Percentiles rank a stretch among this genome's conserved stretches.
These are phyloP conservation scores for Blastomyces emzantsi DNA, from an alignment of 2,329 filamentous ascomycete species.

Conservation along the genomic window DNA sequence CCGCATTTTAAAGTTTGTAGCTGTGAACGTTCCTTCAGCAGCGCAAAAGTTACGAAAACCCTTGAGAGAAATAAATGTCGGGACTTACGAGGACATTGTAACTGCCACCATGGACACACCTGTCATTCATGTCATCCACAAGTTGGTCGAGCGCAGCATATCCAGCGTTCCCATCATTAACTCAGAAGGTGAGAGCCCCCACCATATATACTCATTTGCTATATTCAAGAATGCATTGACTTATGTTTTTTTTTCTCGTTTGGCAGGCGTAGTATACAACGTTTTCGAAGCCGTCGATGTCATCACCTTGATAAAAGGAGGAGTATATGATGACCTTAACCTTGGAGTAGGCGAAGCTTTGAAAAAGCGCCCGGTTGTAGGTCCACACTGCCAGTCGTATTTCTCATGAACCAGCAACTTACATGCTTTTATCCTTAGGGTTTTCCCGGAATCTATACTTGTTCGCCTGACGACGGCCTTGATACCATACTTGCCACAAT, in stretches of 20 bases:
- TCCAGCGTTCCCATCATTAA: slow-evolving; percentile 92
- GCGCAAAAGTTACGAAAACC: slow-evolving; percentile 84
- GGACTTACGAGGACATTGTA: slow-evolving; percentile 70
- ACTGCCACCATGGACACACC: slow-evolving; percentile 82
- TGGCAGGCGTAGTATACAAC: slow-evolving; percentile 64
- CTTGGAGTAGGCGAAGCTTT: slow-evolving; percentile 82
- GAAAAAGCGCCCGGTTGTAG: slow-evolving; percentile 67
- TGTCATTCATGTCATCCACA: slow-evolving; percentile 88
- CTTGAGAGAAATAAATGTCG: slow-evolving; percentile 71
- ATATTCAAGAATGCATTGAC: background rate
- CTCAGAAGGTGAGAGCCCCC: slow-evolving; percentile 40
- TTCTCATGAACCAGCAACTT: slow-evolving; percentile 2
- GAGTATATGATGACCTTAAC: slow-evolving; percentile 81
- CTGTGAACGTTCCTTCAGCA: slow-evolving; percentile 74
- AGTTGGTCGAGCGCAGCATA: slow-evolving; percentile 87
- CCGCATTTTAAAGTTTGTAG: slow-evolving; percentile 96
- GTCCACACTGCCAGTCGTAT: slow-evolving; percentile 18
- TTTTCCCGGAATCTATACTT: slow-evolving; percentile 95
- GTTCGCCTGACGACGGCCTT: slow-evolving; percentile 79
- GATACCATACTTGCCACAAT: slow-evolving; percentile 97
- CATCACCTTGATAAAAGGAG: slow-evolving; percentile 89
- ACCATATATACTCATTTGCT: background rate
- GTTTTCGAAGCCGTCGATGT: slow-evolving; percentile 98
- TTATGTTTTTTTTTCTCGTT: background rate
- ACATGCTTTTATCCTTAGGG: slow-evolving; percentile 43